Evolutionary conservation across 2,329 filamentous ascomycete species (phyloP), one percentile per base, ranked within the genome.

Genomic region (Cladosporium sp.): DNA sequence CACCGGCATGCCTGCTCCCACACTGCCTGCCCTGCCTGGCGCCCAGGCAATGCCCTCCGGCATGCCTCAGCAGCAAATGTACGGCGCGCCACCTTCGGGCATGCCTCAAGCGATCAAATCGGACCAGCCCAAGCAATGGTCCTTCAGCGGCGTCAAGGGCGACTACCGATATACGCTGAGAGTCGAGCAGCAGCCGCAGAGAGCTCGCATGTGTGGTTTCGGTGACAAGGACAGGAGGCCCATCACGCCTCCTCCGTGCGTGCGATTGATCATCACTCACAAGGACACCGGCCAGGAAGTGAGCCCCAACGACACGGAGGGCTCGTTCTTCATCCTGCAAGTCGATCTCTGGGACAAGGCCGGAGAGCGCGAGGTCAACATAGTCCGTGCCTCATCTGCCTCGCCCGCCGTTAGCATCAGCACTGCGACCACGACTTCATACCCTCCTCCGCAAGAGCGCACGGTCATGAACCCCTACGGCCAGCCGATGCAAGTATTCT

Each of bases 171-270:
- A 64, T 55, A 56, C 56, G n/a, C 55, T 68, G 13, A 44, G 58
- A 43, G 89, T 96, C 55, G 84, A 88, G 60, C 93, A 98, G 74
- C 90, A 97, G 70, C 93, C 93, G 46, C 80, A 89, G 63, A 84
- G 93, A 63, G 93, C 93, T 59, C 87, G 93, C 56, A 97, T 97
- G 93, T 98, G 93, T 74, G 93, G 93, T 7, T 98, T 97, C 73
- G 93, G 93, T 57, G 93, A 98, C 75, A 98, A 97, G 87, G 93
- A 98, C 70, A 87, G 93, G 59, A 82, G 93, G 58, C 93, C 93
- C 22, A 96, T 98, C 62, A 97, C 93, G 28, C 92, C 93, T 11
- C 93, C 93, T 18, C 92, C 93, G 3, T 96, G 92, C 70, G 86
- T 97, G 49, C 82, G 86, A 58, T 80, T 97, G 10, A 78, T 93